Evolutionary conservation across 2,329 filamentous ascomycete species (phyloP).

Genomic region (Aspergillus jensenii): DNA sequence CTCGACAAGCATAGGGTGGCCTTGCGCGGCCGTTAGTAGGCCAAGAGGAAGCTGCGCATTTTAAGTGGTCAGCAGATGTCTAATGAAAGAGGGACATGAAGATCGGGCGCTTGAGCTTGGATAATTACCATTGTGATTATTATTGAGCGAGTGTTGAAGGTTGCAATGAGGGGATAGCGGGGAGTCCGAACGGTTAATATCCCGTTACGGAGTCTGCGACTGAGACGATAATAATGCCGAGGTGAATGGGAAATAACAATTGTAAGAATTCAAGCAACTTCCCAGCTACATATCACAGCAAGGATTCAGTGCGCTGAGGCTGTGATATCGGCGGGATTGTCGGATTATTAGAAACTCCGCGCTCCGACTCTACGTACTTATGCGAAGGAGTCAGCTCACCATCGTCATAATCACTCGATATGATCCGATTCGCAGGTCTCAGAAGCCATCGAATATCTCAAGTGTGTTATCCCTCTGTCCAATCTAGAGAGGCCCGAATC

Average conservation of each 20-base stretch:
- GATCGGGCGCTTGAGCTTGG: not conserved
- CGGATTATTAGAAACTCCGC: constrained; percentile 14
- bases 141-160: not conserved
- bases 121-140: constrained; percentile 9
- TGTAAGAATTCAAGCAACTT: not conserved
- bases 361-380: not conserved
- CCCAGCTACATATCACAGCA: not conserved
- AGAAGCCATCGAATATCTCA: not conserved
- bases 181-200: not conserved
- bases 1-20: constrained; percentile 96
- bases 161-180: not conserved
- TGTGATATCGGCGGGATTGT: constrained; percentile 5
- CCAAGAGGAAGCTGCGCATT: constrained; percentile 62
- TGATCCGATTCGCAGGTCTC: not conserved
- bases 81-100: not conserved
- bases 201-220: not conserved
- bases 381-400: not conserved
- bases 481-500: not conserved
- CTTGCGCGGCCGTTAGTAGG: constrained; percentile 91
- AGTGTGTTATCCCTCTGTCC: not conserved
- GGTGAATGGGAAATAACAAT: not conserved
- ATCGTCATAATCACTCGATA: not conserved
- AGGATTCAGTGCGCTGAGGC: not conserved
- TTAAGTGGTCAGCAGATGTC: not conserved
- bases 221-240: not conserved